Conservation (phyloP, 257 asterid genomes). For the Thymus quinquecostatus region DNA sequence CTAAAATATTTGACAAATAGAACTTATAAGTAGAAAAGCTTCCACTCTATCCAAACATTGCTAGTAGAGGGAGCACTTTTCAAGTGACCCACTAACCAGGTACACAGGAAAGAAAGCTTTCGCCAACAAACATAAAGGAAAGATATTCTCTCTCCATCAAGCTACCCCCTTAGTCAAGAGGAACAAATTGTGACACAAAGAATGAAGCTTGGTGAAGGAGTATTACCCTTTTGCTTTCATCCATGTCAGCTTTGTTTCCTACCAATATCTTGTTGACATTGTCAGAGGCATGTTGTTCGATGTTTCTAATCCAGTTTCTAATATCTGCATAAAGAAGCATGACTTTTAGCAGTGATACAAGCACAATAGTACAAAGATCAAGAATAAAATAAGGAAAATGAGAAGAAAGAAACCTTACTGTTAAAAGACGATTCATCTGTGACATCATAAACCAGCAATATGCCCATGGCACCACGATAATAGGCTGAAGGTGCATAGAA, state of each 20-base stretch:
- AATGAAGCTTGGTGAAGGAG: neutral
- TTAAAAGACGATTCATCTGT: conserved; percentile 54
- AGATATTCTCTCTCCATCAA: neutral
- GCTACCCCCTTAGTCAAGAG: neutral
- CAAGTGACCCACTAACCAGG: neutral
- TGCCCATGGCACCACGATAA: conserved; percentile 62
- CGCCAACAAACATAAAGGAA: neutral
- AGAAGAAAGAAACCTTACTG: conserved; percentile 39
- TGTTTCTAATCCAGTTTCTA: conserved; percentile 63
- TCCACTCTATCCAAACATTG: neutral
- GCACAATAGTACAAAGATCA: neutral
- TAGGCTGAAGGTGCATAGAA: conserved; percentile 37
- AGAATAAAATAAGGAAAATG: neutral
- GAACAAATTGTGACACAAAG: conserved; percentile 3
- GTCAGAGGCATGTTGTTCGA: conserved; percentile 64
- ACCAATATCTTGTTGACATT: conserved; percentile 64
- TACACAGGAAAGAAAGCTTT: neutral
- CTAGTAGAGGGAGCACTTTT: neutral
- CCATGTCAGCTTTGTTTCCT: conserved; percentile 67
- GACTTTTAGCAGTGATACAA: conserved; percentile 12
- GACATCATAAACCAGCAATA: conserved; percentile 55
- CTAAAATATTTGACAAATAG: neutral
- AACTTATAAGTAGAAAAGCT: neutral
- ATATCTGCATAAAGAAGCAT: conserved; percentile 45
- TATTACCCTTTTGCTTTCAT: conserved; percentile 63